Percentiles rank a stretch among this genome's conserved stretches.
These are phyloP conservation scores for Globisporangium lucens DNA, from an alignment of 352 stramenopile genomes.

Conservation along the genomic window DNA sequence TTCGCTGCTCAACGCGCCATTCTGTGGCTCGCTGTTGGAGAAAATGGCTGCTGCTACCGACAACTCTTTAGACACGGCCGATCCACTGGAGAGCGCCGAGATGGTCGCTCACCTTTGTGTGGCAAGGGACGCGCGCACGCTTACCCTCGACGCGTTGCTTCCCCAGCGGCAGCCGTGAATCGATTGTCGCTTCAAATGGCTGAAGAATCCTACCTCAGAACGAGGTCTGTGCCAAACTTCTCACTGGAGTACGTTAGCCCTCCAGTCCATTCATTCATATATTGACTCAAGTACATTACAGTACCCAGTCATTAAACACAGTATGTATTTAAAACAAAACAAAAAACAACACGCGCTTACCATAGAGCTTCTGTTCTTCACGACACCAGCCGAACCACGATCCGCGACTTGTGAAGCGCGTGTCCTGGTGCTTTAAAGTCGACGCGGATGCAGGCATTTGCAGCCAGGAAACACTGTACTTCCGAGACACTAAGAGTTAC, in stretches of 20 bases:
- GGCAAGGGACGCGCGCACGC: neutral
- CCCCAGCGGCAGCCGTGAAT: slow-evolving; percentile 2
- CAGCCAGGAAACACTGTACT: slow-evolving; percentile 18
- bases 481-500: slow-evolving; percentile 28
- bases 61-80: neutral
- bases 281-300: neutral
- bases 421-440: slow-evolving; percentile 25
- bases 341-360: neutral
- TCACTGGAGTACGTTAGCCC: neutral
- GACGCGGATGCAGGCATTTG: slow-evolving; percentile 28
- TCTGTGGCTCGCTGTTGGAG: neutral
- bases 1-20: neutral
- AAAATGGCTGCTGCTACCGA: too few species aligned
- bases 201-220: neutral
- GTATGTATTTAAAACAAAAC: neutral
- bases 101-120: neutral
- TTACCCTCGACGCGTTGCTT: neutral
- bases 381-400: slow-evolving; percentile 14
- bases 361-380: neutral
- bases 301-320: neutral
- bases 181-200: neutral
- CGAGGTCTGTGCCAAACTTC: neutral
- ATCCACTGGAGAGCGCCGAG: neutral
- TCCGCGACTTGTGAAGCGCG: slow-evolving; percentile 12
- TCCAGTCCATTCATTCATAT: neutral